phyloP scores from a whole-genome alignment of 2,329 filamentous ascomycete genomes.

The Pseudocercospora cruenta region DNA sequence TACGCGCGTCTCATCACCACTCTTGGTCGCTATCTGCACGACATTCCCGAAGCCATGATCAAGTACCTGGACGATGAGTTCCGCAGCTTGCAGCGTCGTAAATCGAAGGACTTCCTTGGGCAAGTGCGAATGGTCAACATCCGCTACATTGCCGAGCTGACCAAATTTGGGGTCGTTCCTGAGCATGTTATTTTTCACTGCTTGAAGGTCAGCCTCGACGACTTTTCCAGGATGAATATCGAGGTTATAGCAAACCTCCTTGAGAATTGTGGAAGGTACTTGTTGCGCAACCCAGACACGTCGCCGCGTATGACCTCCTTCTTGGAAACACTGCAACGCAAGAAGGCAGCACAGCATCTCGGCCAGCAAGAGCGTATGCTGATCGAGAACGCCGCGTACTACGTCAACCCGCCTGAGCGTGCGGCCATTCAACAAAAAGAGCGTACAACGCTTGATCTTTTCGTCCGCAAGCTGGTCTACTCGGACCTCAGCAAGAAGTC shows the following conservation, averaged over 20 bases:
- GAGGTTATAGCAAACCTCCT: conserved; percentile 96
- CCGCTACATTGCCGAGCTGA: conserved; percentile 95
- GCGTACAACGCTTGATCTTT: conserved; percentile 87
- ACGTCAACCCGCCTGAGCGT: conserved; percentile 91
- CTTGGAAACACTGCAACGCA: conserved; percentile 89
- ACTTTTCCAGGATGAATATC: conserved; percentile 98
- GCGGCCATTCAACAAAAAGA: conserved; percentile 97
- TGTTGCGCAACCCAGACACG: conserved; percentile 90
- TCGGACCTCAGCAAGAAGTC: conserved; percentile 92
- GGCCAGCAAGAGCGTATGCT: conserved; percentile 97
- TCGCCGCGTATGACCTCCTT: conserved; percentile 92
- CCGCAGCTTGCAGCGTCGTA: conserved; percentile 90
- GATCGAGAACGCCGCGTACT: conserved; percentile 97
- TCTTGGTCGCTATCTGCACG: conserved; percentile 88
- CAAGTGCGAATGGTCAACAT: conserved; percentile 93
- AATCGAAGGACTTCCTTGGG: conserved; percentile 95
- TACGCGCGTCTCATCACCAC: conserved; percentile 95
- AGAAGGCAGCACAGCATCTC: conserved; percentile 93
- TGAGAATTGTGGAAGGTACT: conserved; percentile 93
- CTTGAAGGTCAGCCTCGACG: conserved; percentile 93
- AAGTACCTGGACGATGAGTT: conserved; percentile 96
- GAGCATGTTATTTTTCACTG: conserved; percentile 99
- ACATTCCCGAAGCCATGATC: conserved; percentile 89
- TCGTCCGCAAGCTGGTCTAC: conserved; percentile 90
- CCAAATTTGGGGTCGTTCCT: conserved; percentile 96